Conservation (phyloP, 371 early-diverging fungal species). For the Choanephora cucurbitarum region DNA sequence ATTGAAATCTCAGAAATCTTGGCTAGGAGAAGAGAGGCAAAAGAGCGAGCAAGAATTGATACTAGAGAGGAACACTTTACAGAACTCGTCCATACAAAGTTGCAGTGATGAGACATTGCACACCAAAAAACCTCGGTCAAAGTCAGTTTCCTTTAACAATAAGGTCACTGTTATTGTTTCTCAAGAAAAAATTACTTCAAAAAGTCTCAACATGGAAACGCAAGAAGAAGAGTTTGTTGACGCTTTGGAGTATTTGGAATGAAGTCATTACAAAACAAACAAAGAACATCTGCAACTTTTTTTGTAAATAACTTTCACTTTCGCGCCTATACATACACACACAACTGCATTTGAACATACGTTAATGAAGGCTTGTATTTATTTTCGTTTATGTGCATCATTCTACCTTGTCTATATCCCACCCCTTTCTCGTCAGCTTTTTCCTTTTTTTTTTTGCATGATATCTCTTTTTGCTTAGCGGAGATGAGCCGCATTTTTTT, state of each 20-base stretch:
- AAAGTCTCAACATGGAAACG: not conserved
- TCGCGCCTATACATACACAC: too few relatives aligned
- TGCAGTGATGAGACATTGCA: not conserved
- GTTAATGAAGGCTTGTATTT: too few relatives aligned
- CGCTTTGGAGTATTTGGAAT: slow-evolving; percentile 15
- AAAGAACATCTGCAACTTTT: not conserved
- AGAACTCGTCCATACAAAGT: slow-evolving; percentile 10
- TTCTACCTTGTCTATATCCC: too few relatives aligned
- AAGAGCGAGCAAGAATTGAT: slow-evolving; percentile 4
- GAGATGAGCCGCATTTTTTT: too few relatives aligned
- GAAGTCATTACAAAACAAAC: not conserved
- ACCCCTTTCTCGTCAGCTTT: too few relatives aligned
- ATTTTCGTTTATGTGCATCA: too few relatives aligned
- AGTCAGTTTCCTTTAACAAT: slow-evolving; percentile 33
- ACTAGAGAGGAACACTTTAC: slow-evolving; percentile 18
- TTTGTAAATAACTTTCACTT: too few relatives aligned
- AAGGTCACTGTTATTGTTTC: slow-evolving; percentile 19
- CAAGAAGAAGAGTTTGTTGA: slow-evolving; percentile 27
- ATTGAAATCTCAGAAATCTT: slow-evolving; percentile 8
- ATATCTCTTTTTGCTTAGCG: too few relatives aligned
- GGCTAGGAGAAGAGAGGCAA: slow-evolving; percentile 22
- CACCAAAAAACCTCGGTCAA: slow-evolving; percentile 10
- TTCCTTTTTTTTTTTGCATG: too few relatives aligned
- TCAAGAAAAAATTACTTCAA: not conserved
- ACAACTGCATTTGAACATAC: too few relatives aligned